These are phyloP conservation scores for Acanthamoeba healyi DNA, from an alignment of 208 protist species.

Conservation along the genomic window DNA sequence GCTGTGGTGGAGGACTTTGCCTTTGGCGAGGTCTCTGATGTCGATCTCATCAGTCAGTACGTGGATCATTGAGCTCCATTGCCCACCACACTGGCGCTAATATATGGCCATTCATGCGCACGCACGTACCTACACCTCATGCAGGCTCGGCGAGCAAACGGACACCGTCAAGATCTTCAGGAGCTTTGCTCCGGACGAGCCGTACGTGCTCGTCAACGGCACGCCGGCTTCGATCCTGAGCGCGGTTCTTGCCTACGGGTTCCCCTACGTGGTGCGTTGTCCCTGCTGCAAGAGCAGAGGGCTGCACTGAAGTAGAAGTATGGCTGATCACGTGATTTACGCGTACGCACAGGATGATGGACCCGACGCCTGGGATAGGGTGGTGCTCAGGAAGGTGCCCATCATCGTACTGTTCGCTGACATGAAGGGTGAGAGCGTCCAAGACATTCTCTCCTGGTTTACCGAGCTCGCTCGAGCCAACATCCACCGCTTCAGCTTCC, in stretches of 20 bases:
- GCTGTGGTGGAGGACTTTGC: not conserved
- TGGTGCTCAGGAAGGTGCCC: not conserved
- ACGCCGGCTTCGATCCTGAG: not conserved
- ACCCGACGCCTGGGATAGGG: not conserved
- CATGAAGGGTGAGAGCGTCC: not conserved
- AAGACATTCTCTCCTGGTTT: not conserved
- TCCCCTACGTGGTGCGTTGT: constrained; percentile 11
- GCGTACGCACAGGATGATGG: not conserved
- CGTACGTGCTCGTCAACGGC: not conserved
- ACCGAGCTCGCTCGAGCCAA: not conserved
- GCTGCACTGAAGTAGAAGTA: no score
- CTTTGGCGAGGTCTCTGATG: constrained; percentile 5
- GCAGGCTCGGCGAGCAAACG: not conserved
- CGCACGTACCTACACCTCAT: not conserved
- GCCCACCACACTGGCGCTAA: no score
- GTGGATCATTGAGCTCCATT: not conserved
- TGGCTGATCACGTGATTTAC: no score
- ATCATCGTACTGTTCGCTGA: constrained; percentile 20
- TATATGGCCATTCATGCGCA: no score
- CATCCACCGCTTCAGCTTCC: not conserved
- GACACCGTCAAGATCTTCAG: constrained; percentile 21
- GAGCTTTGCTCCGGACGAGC: not conserved
- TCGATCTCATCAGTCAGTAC: not conserved
- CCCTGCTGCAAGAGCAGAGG: no score
- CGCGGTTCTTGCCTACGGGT: constrained; percentile 6